Base-by-base conservation (phyloP, 306 rosid genomes). In the Calophaca sinica region DNA sequence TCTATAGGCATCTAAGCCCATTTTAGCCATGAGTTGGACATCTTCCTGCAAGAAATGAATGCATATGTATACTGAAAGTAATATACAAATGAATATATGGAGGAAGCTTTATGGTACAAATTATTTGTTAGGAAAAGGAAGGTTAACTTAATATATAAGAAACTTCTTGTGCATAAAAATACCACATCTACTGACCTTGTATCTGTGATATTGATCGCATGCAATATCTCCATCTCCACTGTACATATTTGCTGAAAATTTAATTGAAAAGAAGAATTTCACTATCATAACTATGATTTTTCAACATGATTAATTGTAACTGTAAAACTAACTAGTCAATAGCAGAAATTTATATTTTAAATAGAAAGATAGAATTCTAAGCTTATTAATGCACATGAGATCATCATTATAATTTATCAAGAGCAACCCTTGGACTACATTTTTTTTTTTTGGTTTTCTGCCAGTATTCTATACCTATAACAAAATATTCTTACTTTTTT, bases 181-280 rank as follows among this genome's bases (percentile, higher is more conserved):
- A 12, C 45, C 20, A 67, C 45, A 28, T 66, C 9, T 10, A 46
- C 78, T 6, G 14, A 81, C 85, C 85, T 81, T 81, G 49, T 81
- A 76, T 77, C 71, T 81, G 72, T 76, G 85, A 63, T 81, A 81
- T 57, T 81, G 82, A 49, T 81, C 75, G n/a, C 71, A 38, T 31
- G 71, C 79, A 45, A 62, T 61, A n/a, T 76, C 70, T 14, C 71
- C 75, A 65, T 81, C 13, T 45, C 63, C 81, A 3, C 0, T 0
- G 52, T 45, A 45, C 54, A 9, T 4, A 2, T 59, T 41, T 5
- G 15, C 85, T 81, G 81, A 6, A 76, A 62, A 55, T 46, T 65
- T 4, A 54, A 54, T 39, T 9, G 14, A 48, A 74, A 36, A 38
- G 36, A 33, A 33, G 52, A 35, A 11, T 61, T 74, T 74, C 41